These are phyloP conservation scores for Capsicum baccatum DNA, from an alignment of 257 asterid species.

Conservation along the genomic window DNA sequence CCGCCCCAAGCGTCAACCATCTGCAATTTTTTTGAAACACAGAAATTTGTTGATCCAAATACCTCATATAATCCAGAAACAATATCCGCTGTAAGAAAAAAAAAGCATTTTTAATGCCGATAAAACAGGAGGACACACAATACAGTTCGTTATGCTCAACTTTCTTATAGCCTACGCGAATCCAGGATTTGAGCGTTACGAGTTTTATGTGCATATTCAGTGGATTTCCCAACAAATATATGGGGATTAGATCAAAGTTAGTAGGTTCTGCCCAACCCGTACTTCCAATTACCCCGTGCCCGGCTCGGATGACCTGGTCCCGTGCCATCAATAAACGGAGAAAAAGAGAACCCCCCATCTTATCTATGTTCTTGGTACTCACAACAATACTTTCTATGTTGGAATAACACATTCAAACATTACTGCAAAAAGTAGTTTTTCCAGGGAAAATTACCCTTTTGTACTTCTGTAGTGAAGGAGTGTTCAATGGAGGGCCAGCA, in stretches of 20 bases:
- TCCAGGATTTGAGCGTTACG: neutral
- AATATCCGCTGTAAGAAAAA: neutral
- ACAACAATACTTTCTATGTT: neutral
- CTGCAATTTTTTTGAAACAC: slow-evolving; percentile 40
- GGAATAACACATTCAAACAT: neutral
- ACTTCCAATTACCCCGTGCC: too few species aligned
- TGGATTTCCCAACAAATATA: neutral
- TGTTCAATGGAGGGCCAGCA: slow-evolving; percentile 83
- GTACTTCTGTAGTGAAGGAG: slow-evolving; percentile 97
- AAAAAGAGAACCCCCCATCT: neutral
- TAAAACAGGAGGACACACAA: neutral
- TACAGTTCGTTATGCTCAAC: neutral
- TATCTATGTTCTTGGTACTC: neutral
- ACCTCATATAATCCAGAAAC: neutral
- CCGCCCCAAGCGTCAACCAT: slow-evolving; percentile 99
- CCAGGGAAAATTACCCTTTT: slow-evolving; percentile 61
- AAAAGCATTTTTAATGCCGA: neutral
- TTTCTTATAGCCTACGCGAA: neutral
- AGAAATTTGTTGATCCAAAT: slow-evolving; percentile 1
- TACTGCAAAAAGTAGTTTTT: slow-evolving; percentile 8
- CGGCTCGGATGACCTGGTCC: too few species aligned
- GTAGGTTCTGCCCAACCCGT: neutral
- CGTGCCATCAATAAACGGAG: too few species aligned
- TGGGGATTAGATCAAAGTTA: neutral
- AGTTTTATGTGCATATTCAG: neutral